Conservation (phyloP, 208 protist genomes). For the Leishmania martiniquensis region DNA sequence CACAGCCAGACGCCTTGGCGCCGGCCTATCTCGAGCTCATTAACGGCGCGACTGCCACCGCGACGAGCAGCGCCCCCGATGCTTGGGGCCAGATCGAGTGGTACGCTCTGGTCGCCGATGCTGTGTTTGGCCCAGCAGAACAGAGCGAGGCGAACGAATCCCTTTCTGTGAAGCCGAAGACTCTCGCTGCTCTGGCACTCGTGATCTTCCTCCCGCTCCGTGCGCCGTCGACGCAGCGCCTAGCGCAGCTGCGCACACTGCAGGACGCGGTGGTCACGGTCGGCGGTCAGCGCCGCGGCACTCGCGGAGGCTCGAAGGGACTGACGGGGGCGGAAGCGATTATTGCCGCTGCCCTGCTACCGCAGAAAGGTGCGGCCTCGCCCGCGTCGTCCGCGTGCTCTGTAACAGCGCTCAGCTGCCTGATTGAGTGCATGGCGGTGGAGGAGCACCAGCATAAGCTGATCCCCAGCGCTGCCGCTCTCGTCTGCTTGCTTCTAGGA, state of each 20-base stretch:
- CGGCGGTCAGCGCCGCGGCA: background rate
- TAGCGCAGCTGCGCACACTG: constrained; percentile 44
- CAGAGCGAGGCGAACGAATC: background rate
- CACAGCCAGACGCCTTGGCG: constrained; percentile 25
- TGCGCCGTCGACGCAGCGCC: constrained; percentile 36
- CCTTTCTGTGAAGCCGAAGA: background rate
- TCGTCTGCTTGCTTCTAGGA: constrained; percentile 56
- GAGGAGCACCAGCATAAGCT: constrained; percentile 62
- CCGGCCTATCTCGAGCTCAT: constrained; percentile 33
- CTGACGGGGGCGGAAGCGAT: constrained; percentile 25
- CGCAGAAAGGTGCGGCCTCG: constrained; percentile 9
- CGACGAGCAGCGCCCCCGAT: background rate
- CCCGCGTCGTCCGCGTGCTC: constrained; percentile 16
- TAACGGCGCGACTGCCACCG: constrained; percentile 4
- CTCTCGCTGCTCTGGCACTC: constrained; percentile 28
- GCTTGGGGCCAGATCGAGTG: constrained; percentile 43
- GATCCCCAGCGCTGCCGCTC: constrained; percentile 48
- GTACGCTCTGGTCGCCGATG: constrained; percentile 45
- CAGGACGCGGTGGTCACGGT: constrained; percentile 45
- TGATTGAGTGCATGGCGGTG: constrained; percentile 76
- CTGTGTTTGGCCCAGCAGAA: constrained; percentile 34
- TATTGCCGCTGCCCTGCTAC: constrained; percentile 36
- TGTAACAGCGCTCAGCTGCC: constrained; percentile 63
- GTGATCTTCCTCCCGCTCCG: constrained; percentile 56
- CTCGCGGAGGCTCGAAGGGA: background rate